Conservation (phyloP, 73 alveolate species). For the Blepharisma stoltei region DNA sequence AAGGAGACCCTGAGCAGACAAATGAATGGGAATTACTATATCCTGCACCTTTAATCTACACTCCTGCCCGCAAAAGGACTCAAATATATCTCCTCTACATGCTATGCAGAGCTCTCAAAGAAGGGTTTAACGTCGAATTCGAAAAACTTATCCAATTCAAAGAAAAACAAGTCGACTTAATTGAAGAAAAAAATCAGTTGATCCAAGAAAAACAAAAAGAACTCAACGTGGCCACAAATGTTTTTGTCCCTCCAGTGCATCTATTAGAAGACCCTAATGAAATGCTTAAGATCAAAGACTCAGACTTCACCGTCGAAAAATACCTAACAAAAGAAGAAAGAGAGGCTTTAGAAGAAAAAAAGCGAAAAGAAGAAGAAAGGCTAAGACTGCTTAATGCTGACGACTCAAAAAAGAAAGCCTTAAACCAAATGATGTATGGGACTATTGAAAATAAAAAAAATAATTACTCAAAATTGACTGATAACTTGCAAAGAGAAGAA, state of each 20-base stretch:
- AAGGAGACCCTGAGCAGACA: constrained; percentile 35
- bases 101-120: constrained; percentile 66
- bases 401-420: constrained; percentile 86
- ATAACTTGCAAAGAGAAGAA: constrained; percentile 79
- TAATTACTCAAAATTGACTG: constrained; percentile 59
- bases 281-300: constrained; percentile 72
- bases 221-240: constrained; percentile 64
- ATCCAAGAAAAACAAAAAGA: constrained; percentile 78
- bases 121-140: constrained; percentile 78
- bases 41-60: constrained; percentile 76
- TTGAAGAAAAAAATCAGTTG: constrained; percentile 75
- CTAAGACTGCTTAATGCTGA: constrained; percentile 84
- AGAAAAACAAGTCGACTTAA: constrained; percentile 70
- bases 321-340: constrained; percentile 85
- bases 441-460: constrained; percentile 74
- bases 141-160: constrained; percentile 64
- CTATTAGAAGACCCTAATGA: constrained; percentile 71
- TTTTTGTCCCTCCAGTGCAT: constrained; percentile 70
- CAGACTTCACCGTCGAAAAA: constrained; percentile 76
- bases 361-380: constrained; percentile 82
- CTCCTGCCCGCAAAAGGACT: constrained; percentile 78
- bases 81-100: constrained; percentile 75
- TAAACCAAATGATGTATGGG: constrained; percentile 84
- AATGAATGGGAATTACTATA: constrained; percentile 61
- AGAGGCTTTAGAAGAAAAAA: constrained; percentile 73